Percentiles rank a stretch among this genome's conserved stretches.
These are phyloP conservation scores for Cicer pinnatifidum DNA, from an alignment of 306 rosid species.

Conservation along the genomic window DNA sequence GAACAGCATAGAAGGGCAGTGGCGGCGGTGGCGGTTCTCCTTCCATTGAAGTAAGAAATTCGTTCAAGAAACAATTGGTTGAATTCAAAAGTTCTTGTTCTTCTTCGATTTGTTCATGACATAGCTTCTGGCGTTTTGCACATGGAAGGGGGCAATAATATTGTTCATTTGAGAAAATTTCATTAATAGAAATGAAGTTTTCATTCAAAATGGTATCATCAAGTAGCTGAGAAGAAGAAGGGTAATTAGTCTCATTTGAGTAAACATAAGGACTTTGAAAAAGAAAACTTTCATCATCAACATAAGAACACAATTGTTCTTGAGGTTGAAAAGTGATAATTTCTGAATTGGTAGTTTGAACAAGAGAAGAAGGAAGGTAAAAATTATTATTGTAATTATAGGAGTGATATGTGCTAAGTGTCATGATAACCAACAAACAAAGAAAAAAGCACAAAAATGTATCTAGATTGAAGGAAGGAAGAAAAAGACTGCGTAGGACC, in stretches of 20 bases:
- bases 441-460: not conserved
- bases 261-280: conserved; percentile 17
- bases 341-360: conserved; percentile 3
- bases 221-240: not conserved
- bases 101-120: not conserved
- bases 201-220: not conserved
- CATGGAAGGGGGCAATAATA: not conserved
- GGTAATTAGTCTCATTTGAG: conserved; percentile 4
- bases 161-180: conserved; percentile 1
- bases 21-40: not conserved
- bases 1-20: not conserved
- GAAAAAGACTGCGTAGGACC: conserved; percentile 21
- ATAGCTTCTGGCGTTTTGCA: conserved; percentile 48
- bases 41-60: not conserved
- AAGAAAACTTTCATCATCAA: conserved; percentile 37
- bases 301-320: conserved; percentile 7
- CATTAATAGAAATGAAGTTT: conserved; percentile 13
- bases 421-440: conserved; percentile 38
- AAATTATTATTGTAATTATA: conserved; percentile 39
- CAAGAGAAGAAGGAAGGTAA: not conserved
- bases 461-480: not conserved
- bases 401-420: conserved; percentile 30
- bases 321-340: conserved; percentile 30
- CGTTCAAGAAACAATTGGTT: not conserved
- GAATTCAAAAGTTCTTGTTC: conserved; percentile 9